A percentile compares a stretch with the other conserved stretches of the same genome.
Conservation (phyloP, 139 green algal genomes). For the Yamagishiella unicocca region DNA sequence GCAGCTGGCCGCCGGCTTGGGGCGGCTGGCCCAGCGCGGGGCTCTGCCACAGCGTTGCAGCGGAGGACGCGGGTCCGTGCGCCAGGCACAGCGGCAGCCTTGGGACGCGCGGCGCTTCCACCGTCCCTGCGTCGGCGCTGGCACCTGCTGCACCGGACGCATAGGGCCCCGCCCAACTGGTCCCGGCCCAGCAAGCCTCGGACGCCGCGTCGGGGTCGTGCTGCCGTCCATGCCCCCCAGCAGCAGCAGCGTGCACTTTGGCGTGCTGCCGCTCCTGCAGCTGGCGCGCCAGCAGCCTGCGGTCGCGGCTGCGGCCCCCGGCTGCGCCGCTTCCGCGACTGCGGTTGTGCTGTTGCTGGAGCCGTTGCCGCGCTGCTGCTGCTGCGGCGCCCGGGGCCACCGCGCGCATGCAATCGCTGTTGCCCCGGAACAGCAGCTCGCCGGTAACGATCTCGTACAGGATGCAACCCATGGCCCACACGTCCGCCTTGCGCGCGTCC, state of each 20-base stretch:
- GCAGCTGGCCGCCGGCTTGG: neutral
- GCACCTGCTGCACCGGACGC: no score
- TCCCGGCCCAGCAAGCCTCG: no score
- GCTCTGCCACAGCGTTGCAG: neutral
- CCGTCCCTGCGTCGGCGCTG: no score
- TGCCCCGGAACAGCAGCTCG: slow-evolving; percentile 59
- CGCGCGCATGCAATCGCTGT: slow-evolving; percentile 40
- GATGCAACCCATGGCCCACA: slow-evolving; percentile 90
- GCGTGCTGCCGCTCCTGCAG: neutral
- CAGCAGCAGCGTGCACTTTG: no score
- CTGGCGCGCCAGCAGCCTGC: neutral
- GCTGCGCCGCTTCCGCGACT: neutral
- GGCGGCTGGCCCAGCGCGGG: no score
- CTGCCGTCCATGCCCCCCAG: no score
- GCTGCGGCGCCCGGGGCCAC: neutral
- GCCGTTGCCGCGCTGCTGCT: neutral
- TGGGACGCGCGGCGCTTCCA: slow-evolving; percentile 10
- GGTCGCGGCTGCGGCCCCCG: neutral
- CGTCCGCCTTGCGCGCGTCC: slow-evolving; percentile 68
- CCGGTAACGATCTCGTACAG: slow-evolving; percentile 89
- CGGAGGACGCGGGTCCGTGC: neutral
- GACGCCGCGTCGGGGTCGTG: no score
- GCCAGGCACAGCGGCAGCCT: neutral
- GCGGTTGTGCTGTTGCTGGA: neutral
- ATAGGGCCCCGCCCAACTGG: no score